Evolutionary conservation across 2,329 filamentous ascomycete species (phyloP).

Genomic region (Torrubiella hemipterigena): DNA sequence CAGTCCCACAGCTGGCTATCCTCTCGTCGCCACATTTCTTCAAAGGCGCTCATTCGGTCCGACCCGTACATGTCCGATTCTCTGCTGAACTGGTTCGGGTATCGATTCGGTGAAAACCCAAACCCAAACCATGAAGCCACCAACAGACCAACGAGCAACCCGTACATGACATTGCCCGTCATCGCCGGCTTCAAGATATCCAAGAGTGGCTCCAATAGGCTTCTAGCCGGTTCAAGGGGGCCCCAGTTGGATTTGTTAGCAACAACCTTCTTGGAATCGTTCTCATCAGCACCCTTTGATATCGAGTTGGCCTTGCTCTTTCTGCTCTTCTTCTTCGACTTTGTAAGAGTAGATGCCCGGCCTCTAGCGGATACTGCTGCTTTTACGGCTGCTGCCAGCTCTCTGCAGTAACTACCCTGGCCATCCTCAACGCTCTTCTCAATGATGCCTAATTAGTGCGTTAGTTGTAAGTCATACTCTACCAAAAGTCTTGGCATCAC

Average conservation of each 20-base stretch:
- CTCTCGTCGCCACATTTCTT: conserved; percentile 83
- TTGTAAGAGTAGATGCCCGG: conserved; percentile 32
- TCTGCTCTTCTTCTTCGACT: conserved; percentile 50
- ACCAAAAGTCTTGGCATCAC: not conserved
- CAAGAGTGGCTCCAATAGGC: conserved; percentile 55
- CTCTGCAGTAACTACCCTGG: conserved; percentile 71
- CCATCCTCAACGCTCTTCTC: conserved; percentile 92
- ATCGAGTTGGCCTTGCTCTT: conserved; percentile 35
- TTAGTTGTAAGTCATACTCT: conserved; percentile 10
- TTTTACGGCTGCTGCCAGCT: conserved; percentile 64
- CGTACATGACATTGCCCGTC: conserved; percentile 66
- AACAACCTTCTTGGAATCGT: conserved; percentile 26
- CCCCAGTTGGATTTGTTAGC: conserved; percentile 54
- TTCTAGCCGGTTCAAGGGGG: conserved; percentile 64
- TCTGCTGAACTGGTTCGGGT: conserved; percentile 21
- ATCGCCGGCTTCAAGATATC: conserved; percentile 61
- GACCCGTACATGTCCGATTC: conserved; percentile 26
- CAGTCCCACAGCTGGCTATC: conserved; percentile 88
- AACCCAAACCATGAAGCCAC: conserved; percentile 64
- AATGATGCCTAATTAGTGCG: conserved; percentile 61
- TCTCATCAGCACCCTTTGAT: conserved; percentile 25
- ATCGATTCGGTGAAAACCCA: conserved; percentile 30
- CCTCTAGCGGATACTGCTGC: conserved; percentile 57
- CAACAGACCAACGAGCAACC: conserved; percentile 60
- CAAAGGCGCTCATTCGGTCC: conserved; percentile 70